These are phyloP conservation scores for Lentinula sp. DNA, from an alignment of 768 basidiomycete genomes.

Conservation along the genomic window DNA sequence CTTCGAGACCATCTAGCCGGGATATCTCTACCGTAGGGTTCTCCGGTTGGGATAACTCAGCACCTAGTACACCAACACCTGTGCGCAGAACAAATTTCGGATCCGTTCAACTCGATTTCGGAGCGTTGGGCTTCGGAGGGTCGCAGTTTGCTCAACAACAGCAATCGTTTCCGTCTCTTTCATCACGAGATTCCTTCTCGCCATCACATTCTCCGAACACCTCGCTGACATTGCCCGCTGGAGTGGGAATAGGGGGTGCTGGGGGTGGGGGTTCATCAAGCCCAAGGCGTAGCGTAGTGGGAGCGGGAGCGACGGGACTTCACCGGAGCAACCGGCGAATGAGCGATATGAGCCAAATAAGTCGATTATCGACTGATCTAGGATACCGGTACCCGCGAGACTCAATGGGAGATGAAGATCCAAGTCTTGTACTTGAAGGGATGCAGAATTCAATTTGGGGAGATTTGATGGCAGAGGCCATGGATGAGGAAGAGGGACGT, in stretches of 20 bases:
- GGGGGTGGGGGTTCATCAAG: background rate
- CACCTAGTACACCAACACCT: conserved; percentile 36
- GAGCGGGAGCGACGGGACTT: conserved; percentile 34
- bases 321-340: conserved; percentile 48
- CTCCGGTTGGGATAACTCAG: conserved; percentile 7
- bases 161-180: background rate
- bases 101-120: conserved; percentile 1
- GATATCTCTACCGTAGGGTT: conserved; percentile 47
- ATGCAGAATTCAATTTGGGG: conserved; percentile 70
- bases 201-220: conserved; percentile 35
- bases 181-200: background rate
- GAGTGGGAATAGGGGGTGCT: background rate
- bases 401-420: conserved; percentile 37
- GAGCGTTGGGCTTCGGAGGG: background rate
- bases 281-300: conserved; percentile 13
- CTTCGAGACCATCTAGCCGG: conserved; percentile 29
- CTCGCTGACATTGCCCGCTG: conserved; percentile 29
- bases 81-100: conserved; percentile 15
- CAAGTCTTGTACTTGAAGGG: conserved; percentile 46
- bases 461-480: conserved; percentile 41
- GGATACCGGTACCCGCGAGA: conserved; percentile 34
- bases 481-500: conserved; percentile 29
- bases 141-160: background rate
- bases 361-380: conserved; percentile 51
- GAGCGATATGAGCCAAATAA: conserved; percentile 61